Evolutionary conservation across 2,329 filamentous ascomycete species (phyloP).

Genomic region (Bipolaris sorokiniana): DNA sequence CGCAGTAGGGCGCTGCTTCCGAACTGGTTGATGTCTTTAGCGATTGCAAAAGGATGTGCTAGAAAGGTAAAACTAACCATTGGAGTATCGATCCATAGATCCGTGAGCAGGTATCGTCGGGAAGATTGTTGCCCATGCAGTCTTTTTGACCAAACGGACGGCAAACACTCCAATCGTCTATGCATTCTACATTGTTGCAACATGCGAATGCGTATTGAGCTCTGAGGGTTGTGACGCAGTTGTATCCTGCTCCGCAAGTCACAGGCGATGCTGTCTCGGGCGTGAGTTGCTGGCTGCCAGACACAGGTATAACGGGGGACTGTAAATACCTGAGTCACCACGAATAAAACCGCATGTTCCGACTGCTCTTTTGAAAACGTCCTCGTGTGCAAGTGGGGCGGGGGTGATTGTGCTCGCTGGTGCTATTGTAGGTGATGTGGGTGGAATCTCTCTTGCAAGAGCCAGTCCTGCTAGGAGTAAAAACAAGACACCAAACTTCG

Average conservation of each 20-base stretch:
- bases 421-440: neutral
- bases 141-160: slow-evolving; percentile 4
- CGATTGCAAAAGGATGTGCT: neutral
- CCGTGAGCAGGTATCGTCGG: neutral
- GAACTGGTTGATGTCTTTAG: slow-evolving; percentile 2
- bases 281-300: neutral
- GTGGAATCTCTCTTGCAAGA: slow-evolving; percentile 3
- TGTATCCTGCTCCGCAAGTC: slow-evolving; percentile 12
- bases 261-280: slow-evolving; percentile 8
- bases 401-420: slow-evolving; percentile 11
- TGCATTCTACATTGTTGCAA: slow-evolving; percentile 14
- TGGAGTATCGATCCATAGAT: slow-evolving; percentile 10
- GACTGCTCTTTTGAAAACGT: slow-evolving; percentile 11
- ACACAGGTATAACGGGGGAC: neutral
- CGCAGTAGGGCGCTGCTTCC: slow-evolving; percentile 7
- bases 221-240: slow-evolving; percentile 3
- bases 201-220: slow-evolving; percentile 1
- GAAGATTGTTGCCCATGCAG: slow-evolving; percentile 6
- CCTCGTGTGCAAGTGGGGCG: slow-evolving; percentile 1
- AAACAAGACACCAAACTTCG: neutral
- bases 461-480: neutral
- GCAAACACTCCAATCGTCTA: slow-evolving; percentile 4
- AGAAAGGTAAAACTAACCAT: neutral
- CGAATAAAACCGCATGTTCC: slow-evolving; percentile 15
- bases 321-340: slow-evolving; percentile 15